Percentiles rank a stretch among this genome's conserved stretches.
These are phyloP conservation scores for Penicillium hordei DNA, from an alignment of 2,329 filamentous ascomycete species.

Conservation along the genomic window DNA sequence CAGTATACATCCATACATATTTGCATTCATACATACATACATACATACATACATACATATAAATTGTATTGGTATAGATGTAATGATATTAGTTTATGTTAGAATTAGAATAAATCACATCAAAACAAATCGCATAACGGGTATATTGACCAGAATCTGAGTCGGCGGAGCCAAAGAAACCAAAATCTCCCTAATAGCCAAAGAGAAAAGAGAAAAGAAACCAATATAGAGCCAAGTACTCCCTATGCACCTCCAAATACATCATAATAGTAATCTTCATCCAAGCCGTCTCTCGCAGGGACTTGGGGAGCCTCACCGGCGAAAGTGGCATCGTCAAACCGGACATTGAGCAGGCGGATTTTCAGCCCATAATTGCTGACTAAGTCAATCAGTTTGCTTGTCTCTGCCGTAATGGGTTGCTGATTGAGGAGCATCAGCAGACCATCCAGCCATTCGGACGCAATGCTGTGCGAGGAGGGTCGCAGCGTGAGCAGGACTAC, in stretches of 20 bases:
- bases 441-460: slow-evolving; percentile 95
- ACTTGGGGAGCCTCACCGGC: slow-evolving; percentile 70
- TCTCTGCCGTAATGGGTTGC: slow-evolving; percentile 94
- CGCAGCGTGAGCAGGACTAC: slow-evolving; percentile 77
- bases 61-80: neutral
- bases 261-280: slow-evolving; percentile 93
- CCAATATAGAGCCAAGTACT: neutral
- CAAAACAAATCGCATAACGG: slow-evolving; percentile 9
- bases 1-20: neutral
- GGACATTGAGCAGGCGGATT: slow-evolving; percentile 86
- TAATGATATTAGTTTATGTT: neutral
- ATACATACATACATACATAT: neutral
- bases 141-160: slow-evolving; percentile 12
- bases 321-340: slow-evolving; percentile 75
- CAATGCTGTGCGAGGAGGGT: slow-evolving; percentile 75
- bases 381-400: slow-evolving; percentile 80
- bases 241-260: slow-evolving; percentile 51
- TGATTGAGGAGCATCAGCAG: slow-evolving; percentile 93
- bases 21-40: neutral
- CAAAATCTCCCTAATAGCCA: neutral
- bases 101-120: neutral
- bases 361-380: slow-evolving; percentile 90
- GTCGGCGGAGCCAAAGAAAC: slow-evolving; percentile 1
- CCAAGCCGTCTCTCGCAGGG: slow-evolving; percentile 78
- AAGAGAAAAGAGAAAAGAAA: neutral